Conservation (phyloP, 108 stramenopile species). For the Cyclotella cryptica region DNA sequence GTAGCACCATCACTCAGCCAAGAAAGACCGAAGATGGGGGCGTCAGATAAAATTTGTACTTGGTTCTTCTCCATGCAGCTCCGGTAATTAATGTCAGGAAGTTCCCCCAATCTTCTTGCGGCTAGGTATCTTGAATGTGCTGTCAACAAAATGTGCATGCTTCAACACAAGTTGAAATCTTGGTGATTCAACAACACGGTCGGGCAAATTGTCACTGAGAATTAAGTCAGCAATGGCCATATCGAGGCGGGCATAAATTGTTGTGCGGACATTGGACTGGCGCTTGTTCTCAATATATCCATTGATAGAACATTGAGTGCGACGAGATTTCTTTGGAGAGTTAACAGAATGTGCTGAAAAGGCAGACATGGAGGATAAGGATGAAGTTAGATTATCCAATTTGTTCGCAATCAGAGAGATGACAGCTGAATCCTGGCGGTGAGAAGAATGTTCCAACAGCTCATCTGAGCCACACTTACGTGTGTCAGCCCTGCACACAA, state of each 20-base stretch:
- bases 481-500: not conserved
- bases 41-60: not conserved
- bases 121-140: not conserved
- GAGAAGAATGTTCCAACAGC: not conserved
- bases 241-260: not conserved
- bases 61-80: not conserved
- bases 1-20: no score
- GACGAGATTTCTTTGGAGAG: not conserved
- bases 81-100: conserved; percentile 18
- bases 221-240: conserved; percentile 32
- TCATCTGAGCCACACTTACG: not conserved
- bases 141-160: no score
- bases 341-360: not conserved
- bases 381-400: not conserved
- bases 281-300: no score
- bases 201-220: conserved; percentile 16
- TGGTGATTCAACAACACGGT: no score
- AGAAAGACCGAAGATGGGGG: no score
- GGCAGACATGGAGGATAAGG: not conserved
- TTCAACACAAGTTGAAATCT: conserved; percentile 13
- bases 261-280: not conserved
- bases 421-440: not conserved
- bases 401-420: not conserved
- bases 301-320: no score
- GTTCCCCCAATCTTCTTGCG: conserved; percentile 24